Base-by-base conservation (phyloP, 805 yeast genomes). In the Cyberlindnera amylophila region DNA sequence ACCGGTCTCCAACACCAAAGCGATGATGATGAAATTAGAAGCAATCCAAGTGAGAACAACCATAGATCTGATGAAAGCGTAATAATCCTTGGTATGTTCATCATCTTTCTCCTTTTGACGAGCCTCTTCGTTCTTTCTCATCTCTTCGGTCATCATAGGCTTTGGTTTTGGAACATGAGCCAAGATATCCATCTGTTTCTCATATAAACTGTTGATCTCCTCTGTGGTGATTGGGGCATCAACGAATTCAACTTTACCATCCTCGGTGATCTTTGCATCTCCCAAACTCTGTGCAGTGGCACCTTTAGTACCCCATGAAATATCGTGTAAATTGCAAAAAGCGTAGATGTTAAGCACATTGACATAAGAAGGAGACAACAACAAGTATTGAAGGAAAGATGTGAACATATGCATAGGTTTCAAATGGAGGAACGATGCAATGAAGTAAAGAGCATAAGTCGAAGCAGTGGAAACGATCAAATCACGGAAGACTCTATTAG, bases 231-330 rank as follows among this genome's bases (percentile, higher is more conserved):
- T 86, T 8, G 96, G 96, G 26, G 83, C 75, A 50, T 77, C 83
- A 58, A 80, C 71, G 24, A 54, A 58, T 49, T 81, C 83, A 41
- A 81, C 73, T 46, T 80, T 79, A 52, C 85, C 88, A 42, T 74
- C 79, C 40, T 70, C 75, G 31, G 74, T 72, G 3, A 86, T 73
- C 55, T 82, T 86, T 18, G 96, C 96, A 34, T 82, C 80, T 46
- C 97, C 98, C 54, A 93, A 71, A 76, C 95, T 65, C 70, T 77
- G 58, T 70, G 79, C 59, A 35, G 79, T 74, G 38, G 82, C 87
- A 36, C 96, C 96, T 62, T 90, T 87, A 4, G 96, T 91, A 61
- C 98, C 98, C 98, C 98, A 91, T 6, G 96, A 86, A 36, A 91
- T 81, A 69, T 91, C 99, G 63, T 91, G 96, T 47, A 91, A 83